Conservation (phyloP, 345 rosid genomes). For the Acer campestre region DNA sequence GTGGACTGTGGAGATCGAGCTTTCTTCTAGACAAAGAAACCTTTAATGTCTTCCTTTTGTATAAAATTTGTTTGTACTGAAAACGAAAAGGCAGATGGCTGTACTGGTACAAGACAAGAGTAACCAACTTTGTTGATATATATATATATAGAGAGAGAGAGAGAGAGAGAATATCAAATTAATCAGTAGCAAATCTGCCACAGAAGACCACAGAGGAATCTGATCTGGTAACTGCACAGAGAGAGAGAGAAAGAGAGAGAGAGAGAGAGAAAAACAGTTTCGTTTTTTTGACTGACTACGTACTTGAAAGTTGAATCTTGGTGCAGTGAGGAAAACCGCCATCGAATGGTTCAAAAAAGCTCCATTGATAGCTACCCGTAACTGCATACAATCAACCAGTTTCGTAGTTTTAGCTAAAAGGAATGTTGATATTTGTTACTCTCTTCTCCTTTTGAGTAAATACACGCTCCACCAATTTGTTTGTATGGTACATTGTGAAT, state of each 20-base stretch:
- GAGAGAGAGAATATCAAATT: slow-evolving; percentile 1
- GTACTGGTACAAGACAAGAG: slow-evolving; percentile 14
- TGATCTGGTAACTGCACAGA: slow-evolving; percentile 30
- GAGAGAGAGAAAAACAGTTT: slow-evolving; percentile 12
- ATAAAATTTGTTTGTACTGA: not conserved
- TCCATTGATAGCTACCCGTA: slow-evolving; percentile 26
- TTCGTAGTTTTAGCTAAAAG: not conserved
- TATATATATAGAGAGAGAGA: not conserved
- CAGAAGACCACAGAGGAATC: slow-evolving; percentile 28
- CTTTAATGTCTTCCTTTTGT: slow-evolving; percentile 22
- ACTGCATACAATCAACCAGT: slow-evolving; percentile 14
- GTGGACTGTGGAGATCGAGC: not conserved
- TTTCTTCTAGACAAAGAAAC: slow-evolving; percentile 12
- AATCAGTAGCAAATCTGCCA: slow-evolving; percentile 33
- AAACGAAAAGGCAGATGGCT: not conserved
- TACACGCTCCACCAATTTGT: slow-evolving; percentile 1
- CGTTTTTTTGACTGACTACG: slow-evolving; percentile 19
- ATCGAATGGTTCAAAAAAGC: slow-evolving; percentile 24
- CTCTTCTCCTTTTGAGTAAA: not conserved
- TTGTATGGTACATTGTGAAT: not conserved
- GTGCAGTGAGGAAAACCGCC: slow-evolving; percentile 17
- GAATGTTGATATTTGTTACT: not conserved
- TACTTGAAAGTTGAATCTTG: slow-evolving; percentile 16
- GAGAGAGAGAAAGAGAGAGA: not conserved
- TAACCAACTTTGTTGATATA: slow-evolving; percentile 12